Evolutionary conservation across 306 rosid genomes (phyloP).

Genomic region (Castanea mollissima): DNA sequence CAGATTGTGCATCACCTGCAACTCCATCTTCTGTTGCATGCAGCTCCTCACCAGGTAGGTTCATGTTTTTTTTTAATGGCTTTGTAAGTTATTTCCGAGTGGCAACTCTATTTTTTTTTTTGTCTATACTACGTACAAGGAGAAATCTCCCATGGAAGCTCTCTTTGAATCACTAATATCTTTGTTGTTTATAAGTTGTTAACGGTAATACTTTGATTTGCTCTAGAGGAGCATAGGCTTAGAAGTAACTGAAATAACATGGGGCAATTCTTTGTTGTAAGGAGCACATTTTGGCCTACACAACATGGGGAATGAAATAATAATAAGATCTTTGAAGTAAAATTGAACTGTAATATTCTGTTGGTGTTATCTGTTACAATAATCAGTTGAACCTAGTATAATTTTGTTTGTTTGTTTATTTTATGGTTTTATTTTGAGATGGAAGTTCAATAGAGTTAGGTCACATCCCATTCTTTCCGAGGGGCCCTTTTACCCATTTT

Average conservation of each 20-base stretch:
- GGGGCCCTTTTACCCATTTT: background rate
- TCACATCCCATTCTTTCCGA: too few relatives aligned
- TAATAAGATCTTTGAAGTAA: background rate
- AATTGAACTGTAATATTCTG: background rate
- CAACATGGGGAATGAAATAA: background rate
- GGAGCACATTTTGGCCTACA: background rate
- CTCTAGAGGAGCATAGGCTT: background rate
- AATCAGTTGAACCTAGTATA: too few relatives aligned
- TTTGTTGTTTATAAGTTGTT: background rate
- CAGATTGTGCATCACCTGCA: conserved; percentile 89
- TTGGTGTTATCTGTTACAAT: too few relatives aligned
- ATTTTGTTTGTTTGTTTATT: too few relatives aligned
- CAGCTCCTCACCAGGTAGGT: conserved; percentile 92
- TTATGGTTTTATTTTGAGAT: too few relatives aligned
- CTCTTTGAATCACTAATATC: background rate
- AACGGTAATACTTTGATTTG: background rate
- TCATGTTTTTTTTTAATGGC: background rate
- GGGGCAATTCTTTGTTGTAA: background rate
- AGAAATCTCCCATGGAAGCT: background rate
- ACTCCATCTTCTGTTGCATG: conserved; percentile 97
- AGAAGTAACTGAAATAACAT: background rate
- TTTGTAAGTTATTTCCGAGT: background rate
- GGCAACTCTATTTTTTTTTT: background rate
- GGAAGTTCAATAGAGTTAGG: too few relatives aligned
- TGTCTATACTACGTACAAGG: background rate